Base-by-base conservation (phyloP, 495 filamentous ascomycete genomes). In the Neurospora sp. region DNA sequence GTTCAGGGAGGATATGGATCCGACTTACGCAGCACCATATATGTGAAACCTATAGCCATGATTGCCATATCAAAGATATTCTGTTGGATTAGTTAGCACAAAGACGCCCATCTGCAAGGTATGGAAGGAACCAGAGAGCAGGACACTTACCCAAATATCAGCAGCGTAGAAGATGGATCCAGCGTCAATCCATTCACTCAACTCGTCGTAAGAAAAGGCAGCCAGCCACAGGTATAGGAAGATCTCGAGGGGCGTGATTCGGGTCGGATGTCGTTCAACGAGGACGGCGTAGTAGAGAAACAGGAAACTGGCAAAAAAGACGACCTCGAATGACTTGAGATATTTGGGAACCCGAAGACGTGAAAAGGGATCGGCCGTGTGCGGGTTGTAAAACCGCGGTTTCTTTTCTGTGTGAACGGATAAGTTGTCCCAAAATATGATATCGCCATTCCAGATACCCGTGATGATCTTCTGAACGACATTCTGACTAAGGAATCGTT, bases 311-410 rank as follows among this genome's bases (percentile, higher is more conserved):
- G 88, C 85, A 77, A 98, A 97, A 82, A 97, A 98, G 6, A 90
- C 76, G 22, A 94, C 91, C 80, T 98, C 93, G 75, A 95, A 97
- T 9, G 88, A 87, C 79, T 97, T 97, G 46, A 94, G 89, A 77
- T 98, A 98, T 72, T 91, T 90, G n/a, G 95, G 95, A 0, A 97
- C 94, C 69, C 94, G 85, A 22, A 98, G 85, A 35, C 95, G 88
- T 70, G 91, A 94, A 78, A 91, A 97, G 3, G 91, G 92, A 79
- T 97, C 94, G 40, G 92, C 89, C 53, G 87, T 90, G 75, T 85
- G 84, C 73, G 88, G 87, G 79, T 93, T 94, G 82, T 96, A 97
- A 69, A 93, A 87, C 20, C 91, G 90, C 2, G 94, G 91, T 75
- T 92, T 91, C 78, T 97, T 98, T 40, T 82, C 89, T 0, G 92